phyloP scores from a whole-genome alignment of 306 rosid species.

The Malus asiatica region DNA sequence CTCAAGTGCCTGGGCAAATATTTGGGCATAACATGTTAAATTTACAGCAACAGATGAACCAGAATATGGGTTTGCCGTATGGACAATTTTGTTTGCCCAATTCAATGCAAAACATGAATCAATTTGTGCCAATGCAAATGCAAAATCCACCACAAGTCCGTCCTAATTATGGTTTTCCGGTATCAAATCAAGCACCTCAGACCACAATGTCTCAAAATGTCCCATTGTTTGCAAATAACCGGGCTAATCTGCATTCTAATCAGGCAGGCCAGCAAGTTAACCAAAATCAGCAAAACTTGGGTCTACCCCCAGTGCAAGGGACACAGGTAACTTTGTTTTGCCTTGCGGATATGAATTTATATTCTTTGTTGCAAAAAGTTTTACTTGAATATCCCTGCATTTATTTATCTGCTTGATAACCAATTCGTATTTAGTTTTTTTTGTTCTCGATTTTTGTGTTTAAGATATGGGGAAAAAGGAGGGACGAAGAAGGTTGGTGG shows the following conservation, averaged over 20 bases:
- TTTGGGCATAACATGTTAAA: slow-evolving; percentile 31
- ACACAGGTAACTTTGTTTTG: slow-evolving; percentile 44
- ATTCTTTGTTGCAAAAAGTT: slow-evolving; percentile 5
- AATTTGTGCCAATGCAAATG: slow-evolving; percentile 47
- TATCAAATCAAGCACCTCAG: slow-evolving; percentile 45
- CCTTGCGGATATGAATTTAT: background rate
- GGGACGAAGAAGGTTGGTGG: no score
- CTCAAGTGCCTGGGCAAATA: slow-evolving; percentile 41
- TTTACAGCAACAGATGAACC: slow-evolving; percentile 21
- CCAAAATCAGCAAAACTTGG: slow-evolving; percentile 36
- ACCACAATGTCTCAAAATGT: slow-evolving; percentile 42
- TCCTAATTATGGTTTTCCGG: slow-evolving; percentile 36
- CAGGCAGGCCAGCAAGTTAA: slow-evolving; percentile 36
- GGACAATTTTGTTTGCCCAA: slow-evolving; percentile 54
- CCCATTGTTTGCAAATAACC: slow-evolving; percentile 25
- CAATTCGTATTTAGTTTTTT: no score
- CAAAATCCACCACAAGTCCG: slow-evolving; percentile 43
- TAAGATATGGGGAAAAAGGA: no score
- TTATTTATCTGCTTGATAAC: no score
- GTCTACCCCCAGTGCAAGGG: slow-evolving; percentile 27
- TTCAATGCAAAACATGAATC: slow-evolving; percentile 59
- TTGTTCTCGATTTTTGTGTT: no score
- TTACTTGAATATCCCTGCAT: background rate
- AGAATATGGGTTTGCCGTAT: slow-evolving; percentile 45
- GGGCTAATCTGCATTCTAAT: slow-evolving; percentile 34